Evolutionary conservation across 441 rosid species (phyloP), one percentile per base, ranked within the genome.

Genomic region (Croton laevigatus): DNA sequence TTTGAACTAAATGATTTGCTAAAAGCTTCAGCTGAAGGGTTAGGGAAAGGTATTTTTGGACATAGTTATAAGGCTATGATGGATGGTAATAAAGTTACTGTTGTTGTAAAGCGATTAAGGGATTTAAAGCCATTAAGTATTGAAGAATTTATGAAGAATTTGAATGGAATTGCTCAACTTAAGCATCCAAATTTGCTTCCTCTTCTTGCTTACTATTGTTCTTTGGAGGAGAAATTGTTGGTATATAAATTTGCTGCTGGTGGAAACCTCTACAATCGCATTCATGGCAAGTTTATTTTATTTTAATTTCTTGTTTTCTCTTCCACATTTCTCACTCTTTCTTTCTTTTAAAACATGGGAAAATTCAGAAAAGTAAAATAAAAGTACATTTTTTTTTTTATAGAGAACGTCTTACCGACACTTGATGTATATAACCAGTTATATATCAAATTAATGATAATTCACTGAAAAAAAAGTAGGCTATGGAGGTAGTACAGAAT

Each of bases 181-280:
- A 82, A 76, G 44, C 89, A 88, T 71, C 86, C 87, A 0, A 86
- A 85, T 80, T 65, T 86, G 81, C 76, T 83, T 13, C 88, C 93
- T 0, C 76, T 79, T 58, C 83, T 86, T 5, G 90, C 86, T 22
- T 82, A 86, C 71, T 85, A 69, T 72, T 75, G 20, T 73, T 86
- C 86, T 38, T 79, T 66, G 73, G 85, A 83, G 20, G 84, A 86
- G 83, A 85, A 85, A 75, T 54, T 86, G 32, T 59, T 86, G 22
- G 49, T 86, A 2, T 80, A 76, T 78, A 81, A 54, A 72, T 79
- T 70, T 69, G 83, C 77, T n/a, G 70, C 71, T 57, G 84, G 78
- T 16, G 89, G 93, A 72, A 85, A 76, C 73, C 81, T 88, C 66
- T 77, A 78, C 49, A 49, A 73, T 69, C 86, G 84, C 68, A 83